Evolutionary conservation across 306 rosid genomes (phyloP), one percentile per base, ranked within the genome.

Genomic region (Ormosia semicastrata): DNA sequence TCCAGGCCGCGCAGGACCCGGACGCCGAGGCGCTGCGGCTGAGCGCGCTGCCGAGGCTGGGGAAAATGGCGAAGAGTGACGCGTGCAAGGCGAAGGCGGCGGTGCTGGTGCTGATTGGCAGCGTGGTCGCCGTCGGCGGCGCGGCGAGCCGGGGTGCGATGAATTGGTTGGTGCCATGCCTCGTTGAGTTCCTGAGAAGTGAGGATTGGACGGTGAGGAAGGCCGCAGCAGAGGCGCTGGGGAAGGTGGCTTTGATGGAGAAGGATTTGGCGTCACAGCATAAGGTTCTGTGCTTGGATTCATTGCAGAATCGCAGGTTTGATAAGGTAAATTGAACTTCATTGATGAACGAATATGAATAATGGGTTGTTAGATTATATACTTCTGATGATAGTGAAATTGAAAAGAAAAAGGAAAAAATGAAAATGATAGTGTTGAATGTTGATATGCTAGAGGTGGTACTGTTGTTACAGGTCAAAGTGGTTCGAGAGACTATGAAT

Each of bases 141-240:
- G 97, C 94, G 36, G 85, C 94, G 78, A 92, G 88, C 75, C 85
- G 88, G 3, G 88, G 85, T 34, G 67, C 86, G 24, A 46, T 96
- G 92, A 94, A 87, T 70, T 96, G 98, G 98, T 83, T 93, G 47
- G 94, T 93, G 57, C 99, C 98, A 11, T 87, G 89, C 53, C 85
- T 90, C 14, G 82, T 91, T 3, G 98, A 88, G 88, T 93, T 91
- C 30, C 85, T 96, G 46, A 67, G 91, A 32, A 86, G 77, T 54
- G 98, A 93, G 62, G 99, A 96, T 80, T 96, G 99, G 99, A 87
- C 91, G 14, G 97, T 92, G 81, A 92, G 99, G 83, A 96, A 93
- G 77, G 97, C 97, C 4, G 88, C 98, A 5, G 91, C 97, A 8
- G 99, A 96, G 84, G 93, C 94, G 3, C 70, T 96, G 40, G 93